Evolutionary conservation across 257 asterid genomes (phyloP).

Genomic region (Apocynum venetum): DNA sequence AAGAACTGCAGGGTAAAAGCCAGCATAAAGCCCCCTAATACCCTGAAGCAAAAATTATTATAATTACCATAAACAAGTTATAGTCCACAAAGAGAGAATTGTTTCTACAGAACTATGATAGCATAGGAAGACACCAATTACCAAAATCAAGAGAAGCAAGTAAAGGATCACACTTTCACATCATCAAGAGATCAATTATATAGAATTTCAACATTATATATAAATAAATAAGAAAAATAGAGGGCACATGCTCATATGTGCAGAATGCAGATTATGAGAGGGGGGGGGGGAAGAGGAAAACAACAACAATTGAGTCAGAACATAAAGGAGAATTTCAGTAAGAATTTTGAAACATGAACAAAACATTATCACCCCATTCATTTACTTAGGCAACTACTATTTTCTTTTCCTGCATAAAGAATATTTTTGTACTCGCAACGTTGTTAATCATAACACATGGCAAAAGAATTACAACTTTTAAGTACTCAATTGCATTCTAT

Average conservation of each 20-base stretch:
- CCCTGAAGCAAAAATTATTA: constrained; percentile 51
- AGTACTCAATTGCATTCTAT: neutral
- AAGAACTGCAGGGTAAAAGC: constrained; percentile 94
- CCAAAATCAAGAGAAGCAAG: neutral
- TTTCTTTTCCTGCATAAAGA: neutral
- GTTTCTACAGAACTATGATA: too few relatives aligned
- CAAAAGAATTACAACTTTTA: neutral
- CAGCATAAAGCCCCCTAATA: constrained; percentile 84
- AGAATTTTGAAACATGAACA: neutral
- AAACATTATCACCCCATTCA: neutral
- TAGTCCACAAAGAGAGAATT: neutral
- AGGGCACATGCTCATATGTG: neutral
- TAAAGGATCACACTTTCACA: neutral
- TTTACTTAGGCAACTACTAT: neutral
- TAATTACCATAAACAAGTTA: neutral
- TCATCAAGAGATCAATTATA: neutral
- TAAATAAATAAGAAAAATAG: neutral
- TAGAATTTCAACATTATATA: neutral
- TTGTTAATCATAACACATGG: neutral
- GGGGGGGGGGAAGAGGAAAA: neutral
- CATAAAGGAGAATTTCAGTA: neutral
- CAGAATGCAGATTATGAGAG: neutral
- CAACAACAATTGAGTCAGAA: neutral
- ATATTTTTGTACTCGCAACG: neutral
- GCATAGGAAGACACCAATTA: neutral